Conservation (phyloP, 495 filamentous ascomycete species). For the Trichodelitschia bisporula region DNA sequence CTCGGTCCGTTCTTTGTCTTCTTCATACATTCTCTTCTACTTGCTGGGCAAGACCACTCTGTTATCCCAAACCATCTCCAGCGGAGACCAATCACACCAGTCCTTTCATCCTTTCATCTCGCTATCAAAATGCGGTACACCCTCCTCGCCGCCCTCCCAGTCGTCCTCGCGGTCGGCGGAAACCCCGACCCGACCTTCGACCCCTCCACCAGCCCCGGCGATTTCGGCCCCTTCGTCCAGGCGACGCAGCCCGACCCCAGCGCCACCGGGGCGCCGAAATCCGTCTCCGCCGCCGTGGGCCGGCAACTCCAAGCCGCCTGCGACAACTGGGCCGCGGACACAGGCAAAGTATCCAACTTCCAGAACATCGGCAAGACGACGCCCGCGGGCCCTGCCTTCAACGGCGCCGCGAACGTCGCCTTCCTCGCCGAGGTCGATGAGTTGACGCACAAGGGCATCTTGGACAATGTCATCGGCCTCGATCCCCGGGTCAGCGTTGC, state of each 20-base stretch:
- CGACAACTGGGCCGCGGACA: conserved; percentile 8
- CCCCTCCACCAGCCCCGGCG: background rate
- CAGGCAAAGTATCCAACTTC: conserved; percentile 7
- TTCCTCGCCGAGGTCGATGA: conserved; percentile 9
- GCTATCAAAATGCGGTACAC: too few species aligned
- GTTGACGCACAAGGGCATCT: conserved; percentile 8
- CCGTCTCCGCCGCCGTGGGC: background rate
- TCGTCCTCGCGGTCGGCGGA: too few species aligned
- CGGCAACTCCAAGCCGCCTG: conserved; percentile 1
- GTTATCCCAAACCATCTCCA: too few species aligned
- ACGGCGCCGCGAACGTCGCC: conserved; percentile 5
- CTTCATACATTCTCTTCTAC: too few species aligned
- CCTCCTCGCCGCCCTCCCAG: too few species aligned
- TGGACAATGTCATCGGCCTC: conserved; percentile 2
- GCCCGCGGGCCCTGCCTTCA: conserved; percentile 4
- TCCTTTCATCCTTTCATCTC: too few species aligned
- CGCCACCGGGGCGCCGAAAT: background rate
- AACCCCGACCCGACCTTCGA: conserved; percentile 1
- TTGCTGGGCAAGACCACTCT: too few species aligned
- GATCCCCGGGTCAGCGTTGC: conserved; percentile 4
- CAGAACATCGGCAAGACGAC: conserved; percentile 5
- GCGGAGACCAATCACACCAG: too few species aligned
- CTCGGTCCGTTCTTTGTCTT: too few species aligned
- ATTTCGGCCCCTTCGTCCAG: background rate
- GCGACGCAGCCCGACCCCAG: background rate